These are phyloP conservation scores for Aureobasidium sp. DNA, from an alignment of 2,329 filamentous ascomycete species.

Conservation along the genomic window DNA sequence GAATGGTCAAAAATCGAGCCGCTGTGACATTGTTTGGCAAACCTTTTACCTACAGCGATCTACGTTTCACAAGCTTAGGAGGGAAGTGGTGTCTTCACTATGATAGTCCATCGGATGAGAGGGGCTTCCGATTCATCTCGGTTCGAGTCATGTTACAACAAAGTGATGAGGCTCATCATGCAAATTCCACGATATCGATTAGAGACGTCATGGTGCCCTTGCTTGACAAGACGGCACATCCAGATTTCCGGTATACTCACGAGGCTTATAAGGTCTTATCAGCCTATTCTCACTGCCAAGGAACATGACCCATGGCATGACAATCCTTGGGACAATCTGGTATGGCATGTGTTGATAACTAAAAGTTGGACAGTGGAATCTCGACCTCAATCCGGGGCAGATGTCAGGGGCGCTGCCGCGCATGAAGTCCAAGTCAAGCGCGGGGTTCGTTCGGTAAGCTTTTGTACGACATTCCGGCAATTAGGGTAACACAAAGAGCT, in stretches of 20 bases:
- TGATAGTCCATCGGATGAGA: neutral
- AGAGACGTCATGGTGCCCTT: neutral
- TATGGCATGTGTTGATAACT: neutral
- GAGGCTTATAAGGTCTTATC: neutral
- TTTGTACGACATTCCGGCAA: conserved; percentile 10
- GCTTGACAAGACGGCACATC: neutral
- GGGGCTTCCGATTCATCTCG: neutral
- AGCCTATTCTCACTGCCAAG: neutral
- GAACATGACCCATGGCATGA: neutral
- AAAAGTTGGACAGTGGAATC: neutral
- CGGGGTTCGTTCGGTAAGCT: conserved; percentile 1
- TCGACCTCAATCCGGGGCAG: conserved; percentile 2
- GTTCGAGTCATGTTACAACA: neutral
- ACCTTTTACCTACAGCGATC: neutral
- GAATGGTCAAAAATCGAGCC: no score
- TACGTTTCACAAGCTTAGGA: neutral
- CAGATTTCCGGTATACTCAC: neutral
- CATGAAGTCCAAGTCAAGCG: neutral
- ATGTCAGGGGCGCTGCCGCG: neutral
- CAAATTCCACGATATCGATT: neutral
- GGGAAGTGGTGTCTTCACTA: neutral
- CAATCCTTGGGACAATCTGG: neutral
- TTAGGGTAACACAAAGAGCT: neutral
- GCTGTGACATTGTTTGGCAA: neutral
- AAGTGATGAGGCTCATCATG: neutral